Evolutionary conservation across 768 basidiomycete species (phyloP).

Genomic region (Russula emetica): DNA sequence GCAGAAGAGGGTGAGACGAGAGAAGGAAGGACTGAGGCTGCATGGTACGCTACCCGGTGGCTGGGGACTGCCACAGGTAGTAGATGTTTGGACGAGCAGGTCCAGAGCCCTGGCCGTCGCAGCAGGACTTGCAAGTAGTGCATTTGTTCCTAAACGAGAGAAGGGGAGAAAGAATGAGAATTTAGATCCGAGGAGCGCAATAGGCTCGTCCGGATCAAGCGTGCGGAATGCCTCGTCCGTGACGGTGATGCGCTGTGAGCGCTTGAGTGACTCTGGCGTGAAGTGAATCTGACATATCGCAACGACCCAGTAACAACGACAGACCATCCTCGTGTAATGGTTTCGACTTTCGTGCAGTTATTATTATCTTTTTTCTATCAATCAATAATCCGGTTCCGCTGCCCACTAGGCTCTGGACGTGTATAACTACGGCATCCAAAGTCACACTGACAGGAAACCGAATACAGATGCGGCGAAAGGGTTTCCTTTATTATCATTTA

Average conservation of each 20-base stretch:
- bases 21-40: conserved; percentile 63
- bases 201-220: neutral
- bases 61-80: too few relatives aligned
- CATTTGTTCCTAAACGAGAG: conserved; percentile 4
- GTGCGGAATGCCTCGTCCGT: neutral
- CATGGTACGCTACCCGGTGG: conserved; percentile 47
- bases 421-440: too few relatives aligned
- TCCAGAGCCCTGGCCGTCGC: neutral
- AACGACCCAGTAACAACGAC: too few relatives aligned
- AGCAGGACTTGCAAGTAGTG: neutral
- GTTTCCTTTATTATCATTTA: too few relatives aligned
- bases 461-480: too few relatives aligned
- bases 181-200: neutral
- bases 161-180: neutral
- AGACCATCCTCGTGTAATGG: too few relatives aligned
- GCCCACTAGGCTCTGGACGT: too few relatives aligned
- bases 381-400: too few relatives aligned
- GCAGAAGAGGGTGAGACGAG: conserved; percentile 62
- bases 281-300: too few relatives aligned
- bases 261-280: neutral
- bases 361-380: too few relatives aligned
- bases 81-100: neutral
- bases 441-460: too few relatives aligned
- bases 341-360: too few relatives aligned
- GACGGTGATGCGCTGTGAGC: neutral